Percentiles rank a stretch among this genome's conserved stretches.
phyloP scores from a whole-genome alignment of 345 rosid genomes.

The Eucalyptus marginata region DNA sequence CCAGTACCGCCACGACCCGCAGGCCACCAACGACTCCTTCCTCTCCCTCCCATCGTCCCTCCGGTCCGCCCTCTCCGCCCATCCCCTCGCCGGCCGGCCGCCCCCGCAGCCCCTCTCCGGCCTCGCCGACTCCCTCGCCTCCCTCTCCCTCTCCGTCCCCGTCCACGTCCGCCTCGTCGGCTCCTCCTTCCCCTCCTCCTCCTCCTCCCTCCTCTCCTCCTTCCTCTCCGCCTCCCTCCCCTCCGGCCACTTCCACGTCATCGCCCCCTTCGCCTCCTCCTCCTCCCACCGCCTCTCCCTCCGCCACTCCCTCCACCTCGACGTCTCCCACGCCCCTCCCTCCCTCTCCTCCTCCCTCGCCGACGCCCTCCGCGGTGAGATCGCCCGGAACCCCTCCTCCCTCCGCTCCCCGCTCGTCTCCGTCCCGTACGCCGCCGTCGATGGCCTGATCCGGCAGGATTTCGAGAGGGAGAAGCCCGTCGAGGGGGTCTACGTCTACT shows the following conservation, averaged over 20 bases:
- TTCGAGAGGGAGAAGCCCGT: slow-evolving; percentile 58
- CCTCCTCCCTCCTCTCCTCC: slow-evolving; percentile 29
- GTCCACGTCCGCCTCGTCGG: slow-evolving; percentile 60
- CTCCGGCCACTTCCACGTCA: slow-evolving; percentile 10
- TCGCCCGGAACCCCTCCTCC: slow-evolving; percentile 32
- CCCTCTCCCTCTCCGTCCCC: slow-evolving; percentile 41
- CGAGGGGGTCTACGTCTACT: slow-evolving; percentile 62
- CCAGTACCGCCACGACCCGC: slow-evolving; percentile 50
- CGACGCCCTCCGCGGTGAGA: slow-evolving; percentile 20
- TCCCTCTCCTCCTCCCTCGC: slow-evolving; percentile 37
- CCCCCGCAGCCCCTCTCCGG: not conserved
- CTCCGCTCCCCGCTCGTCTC: slow-evolving; percentile 58
- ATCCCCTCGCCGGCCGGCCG: slow-evolving; percentile 1
- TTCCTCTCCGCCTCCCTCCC: slow-evolving; percentile 36
- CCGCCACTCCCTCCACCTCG: slow-evolving; percentile 18
- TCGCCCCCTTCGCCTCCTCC: slow-evolving; percentile 17
- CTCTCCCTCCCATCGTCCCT: slow-evolving; percentile 43
- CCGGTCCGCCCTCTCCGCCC: slow-evolving; percentile 28
- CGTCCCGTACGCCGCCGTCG: slow-evolving; percentile 35
- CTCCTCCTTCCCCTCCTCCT: slow-evolving; percentile 36
- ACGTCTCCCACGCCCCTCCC: slow-evolving; percentile 6
- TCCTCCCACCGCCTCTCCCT: slow-evolving; percentile 37
- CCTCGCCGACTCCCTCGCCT: slow-evolving; percentile 28
- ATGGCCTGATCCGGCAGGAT: slow-evolving; percentile 43
- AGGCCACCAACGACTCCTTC: slow-evolving; percentile 55